phyloP scores from a whole-genome alignment of 352 stramenopile species.

The Aphanomyces cochlioides region DNA sequence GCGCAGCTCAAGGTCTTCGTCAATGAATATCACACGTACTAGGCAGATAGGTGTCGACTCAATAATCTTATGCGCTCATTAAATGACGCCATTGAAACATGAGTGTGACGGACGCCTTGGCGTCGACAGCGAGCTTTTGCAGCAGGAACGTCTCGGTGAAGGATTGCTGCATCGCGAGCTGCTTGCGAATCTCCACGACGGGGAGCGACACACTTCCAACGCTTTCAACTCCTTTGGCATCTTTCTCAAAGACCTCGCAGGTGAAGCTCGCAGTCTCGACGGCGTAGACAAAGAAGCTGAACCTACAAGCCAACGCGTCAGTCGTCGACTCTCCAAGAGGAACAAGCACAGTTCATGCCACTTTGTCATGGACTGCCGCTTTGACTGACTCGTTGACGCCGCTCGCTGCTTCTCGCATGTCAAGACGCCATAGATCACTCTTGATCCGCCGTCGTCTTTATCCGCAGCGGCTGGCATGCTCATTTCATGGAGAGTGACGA shows the following conservation, averaged over 20 bases:
- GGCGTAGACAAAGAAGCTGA: constrained; percentile 29
- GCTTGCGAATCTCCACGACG: constrained; percentile 26
- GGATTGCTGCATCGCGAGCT: constrained; percentile 5
- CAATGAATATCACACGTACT: constrained; percentile 71
- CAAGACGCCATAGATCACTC: constrained; percentile 20
- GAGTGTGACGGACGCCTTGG: constrained; percentile 14
- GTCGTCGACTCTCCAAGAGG: too few species aligned
- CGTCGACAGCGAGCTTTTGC: background rate
- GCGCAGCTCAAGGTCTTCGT: constrained; percentile 58
- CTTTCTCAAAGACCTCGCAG: constrained; percentile 21
- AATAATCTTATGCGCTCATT: constrained; percentile 1
- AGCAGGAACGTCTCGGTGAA: constrained; percentile 26
- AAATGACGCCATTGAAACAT: constrained; percentile 29
- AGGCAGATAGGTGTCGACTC: too few species aligned
- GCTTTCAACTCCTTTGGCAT: background rate
- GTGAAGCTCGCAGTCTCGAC: constrained; percentile 22
- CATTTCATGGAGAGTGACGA: constrained; percentile 7
- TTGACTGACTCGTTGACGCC: background rate
- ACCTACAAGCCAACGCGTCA: constrained; percentile 6
- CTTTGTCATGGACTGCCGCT: background rate
- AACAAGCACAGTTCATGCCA: background rate
- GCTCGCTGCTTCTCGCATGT: constrained; percentile 24
- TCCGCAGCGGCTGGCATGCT: background rate
- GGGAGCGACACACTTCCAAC: constrained; percentile 3
- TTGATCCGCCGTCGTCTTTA: background rate